phyloP scores from a whole-genome alignment of 2,329 filamentous ascomycete species.

The Pyricularia pennisetigena region DNA sequence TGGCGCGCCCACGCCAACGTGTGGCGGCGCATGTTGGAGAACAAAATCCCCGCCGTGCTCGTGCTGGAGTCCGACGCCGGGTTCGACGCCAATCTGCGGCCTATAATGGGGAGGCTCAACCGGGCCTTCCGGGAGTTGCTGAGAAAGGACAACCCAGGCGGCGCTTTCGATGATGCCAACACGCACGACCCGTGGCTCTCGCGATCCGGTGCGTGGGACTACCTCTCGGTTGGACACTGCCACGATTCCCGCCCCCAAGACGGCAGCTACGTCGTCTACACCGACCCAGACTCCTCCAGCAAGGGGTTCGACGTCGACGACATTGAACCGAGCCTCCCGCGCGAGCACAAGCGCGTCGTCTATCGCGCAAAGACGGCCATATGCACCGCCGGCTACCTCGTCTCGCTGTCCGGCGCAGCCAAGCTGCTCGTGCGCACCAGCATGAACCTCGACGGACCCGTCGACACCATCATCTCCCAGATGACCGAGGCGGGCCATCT shows the following conservation, averaged over 20 bases:
- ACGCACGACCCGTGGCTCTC: conserved; percentile 14
- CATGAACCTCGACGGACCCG: conserved; percentile 16
- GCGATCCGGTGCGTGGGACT: conserved; percentile 12
- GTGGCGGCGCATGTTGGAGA: conserved; percentile 16
- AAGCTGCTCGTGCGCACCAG: conserved; percentile 15
- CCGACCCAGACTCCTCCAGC: conserved; percentile 8
- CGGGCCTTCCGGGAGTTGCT: conserved; percentile 12
- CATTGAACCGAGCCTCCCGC: conserved; percentile 10
- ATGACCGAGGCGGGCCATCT: conserved; percentile 14
- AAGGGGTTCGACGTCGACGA: neutral
- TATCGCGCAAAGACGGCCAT: conserved; percentile 12
- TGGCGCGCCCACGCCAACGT: conserved; percentile 20
- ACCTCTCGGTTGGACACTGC: conserved; percentile 15
- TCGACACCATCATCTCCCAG: conserved; percentile 15
- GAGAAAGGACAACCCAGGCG: conserved; percentile 8
- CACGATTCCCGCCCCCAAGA: conserved; percentile 9
- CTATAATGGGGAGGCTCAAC: conserved; percentile 15
- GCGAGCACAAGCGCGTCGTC: conserved; percentile 14
- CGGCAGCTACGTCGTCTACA: conserved; percentile 9
- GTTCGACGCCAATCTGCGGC: conserved; percentile 17
- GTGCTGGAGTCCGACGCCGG: conserved; percentile 19
- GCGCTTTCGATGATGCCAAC: neutral
- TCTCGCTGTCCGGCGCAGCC: conserved; percentile 16
- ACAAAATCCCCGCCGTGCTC: conserved; percentile 13
- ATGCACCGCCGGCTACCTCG: conserved; percentile 18